Evolutionary conservation across 179 eudicot genomes (phyloP).

Genomic region (Spergularia azorica): DNA sequence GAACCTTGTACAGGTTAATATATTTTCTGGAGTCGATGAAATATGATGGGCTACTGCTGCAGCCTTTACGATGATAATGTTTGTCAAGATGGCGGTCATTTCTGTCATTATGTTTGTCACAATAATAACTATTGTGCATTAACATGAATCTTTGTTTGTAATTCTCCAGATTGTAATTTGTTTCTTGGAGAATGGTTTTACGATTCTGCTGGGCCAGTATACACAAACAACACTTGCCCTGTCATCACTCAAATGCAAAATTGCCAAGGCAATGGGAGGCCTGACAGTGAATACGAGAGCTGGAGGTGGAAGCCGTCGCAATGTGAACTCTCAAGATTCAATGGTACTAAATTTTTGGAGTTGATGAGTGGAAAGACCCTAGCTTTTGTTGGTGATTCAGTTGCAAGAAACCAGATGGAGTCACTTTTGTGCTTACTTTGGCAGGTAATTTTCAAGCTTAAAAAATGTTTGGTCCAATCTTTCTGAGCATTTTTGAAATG

Average conservation of each 20-base stretch:
- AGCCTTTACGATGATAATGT: background rate
- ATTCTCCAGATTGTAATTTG: slow-evolving; percentile 59
- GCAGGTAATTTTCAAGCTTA: slow-evolving; percentile 54
- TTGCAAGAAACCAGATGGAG: slow-evolving; percentile 94
- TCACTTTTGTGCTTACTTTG: slow-evolving; percentile 83
- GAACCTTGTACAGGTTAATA: background rate
- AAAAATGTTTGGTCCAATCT: background rate
- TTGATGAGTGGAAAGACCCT: slow-evolving; percentile 93
- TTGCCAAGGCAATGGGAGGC: slow-evolving; percentile 89
- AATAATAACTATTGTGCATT: background rate
- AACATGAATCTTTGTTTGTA: background rate
- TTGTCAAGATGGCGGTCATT: background rate
- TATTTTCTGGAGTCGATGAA: background rate
- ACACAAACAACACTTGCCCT: slow-evolving; percentile 71
- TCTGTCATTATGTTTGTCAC: background rate
- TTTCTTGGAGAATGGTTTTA: slow-evolving; percentile 72
- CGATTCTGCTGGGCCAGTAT: slow-evolving; percentile 62
- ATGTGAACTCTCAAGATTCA: slow-evolving; percentile 82
- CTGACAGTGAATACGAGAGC: slow-evolving; percentile 79
- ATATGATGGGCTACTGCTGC: background rate
- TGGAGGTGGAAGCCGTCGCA: slow-evolving; percentile 87
- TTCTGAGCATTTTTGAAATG: background rate
- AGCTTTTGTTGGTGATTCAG: slow-evolving; percentile 89
- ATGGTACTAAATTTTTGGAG: slow-evolving; percentile 68
- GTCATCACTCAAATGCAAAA: slow-evolving; percentile 73